Evolutionary conservation across 768 basidiomycete species (phyloP), one percentile per base, ranked within the genome.

Genomic region (Kondoa subrosea): DNA sequence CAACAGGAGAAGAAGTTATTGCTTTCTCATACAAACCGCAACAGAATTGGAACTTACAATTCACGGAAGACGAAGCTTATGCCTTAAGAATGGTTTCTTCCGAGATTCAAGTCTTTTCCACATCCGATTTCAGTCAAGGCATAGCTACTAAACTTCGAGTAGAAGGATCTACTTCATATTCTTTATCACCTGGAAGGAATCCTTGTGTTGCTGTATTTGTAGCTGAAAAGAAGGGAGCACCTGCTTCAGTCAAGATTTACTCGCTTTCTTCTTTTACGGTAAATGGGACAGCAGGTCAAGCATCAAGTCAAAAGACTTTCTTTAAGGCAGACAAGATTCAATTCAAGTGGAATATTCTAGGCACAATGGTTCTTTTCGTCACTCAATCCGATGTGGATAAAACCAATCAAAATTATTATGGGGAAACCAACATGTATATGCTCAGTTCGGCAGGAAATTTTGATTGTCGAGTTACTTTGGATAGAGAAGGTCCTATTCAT

Each of bases 351-450:
- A 97, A 96, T 73, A 84, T 83, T 4, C 83, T 91, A 21, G 95
- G 93, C 25, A 93, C 91, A 0, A 89, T 89, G 74, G 87, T 92
- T 1, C 80, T 99, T 66, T 82, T 96, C 69, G 78, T 96, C 40
- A 92, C 93, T 0, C 90, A 92, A 75, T 93, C 92, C 2, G 95
- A 99, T 74, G 92, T 96, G 65, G 93, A 99, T 75, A 89, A 89
- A 76, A 87, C 89, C 59, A 93, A 93, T 77, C 95, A 89, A 83
- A 91, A 87, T 74, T 99, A 99, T 77, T 99, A 97, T 72, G 95
- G 95, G 66, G 93, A 97, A 80, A 95, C 92, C 1, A 89, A 89
- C 65, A 80, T 99, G 74, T 96, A 93, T 78, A 82, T 96, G 16
- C 83, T 97, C 70, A 91, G 86, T 71, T 85, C 91, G 21, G 87